These are phyloP conservation scores for Microsporum ferrugineum DNA, from an alignment of 2,329 filamentous ascomycete genomes.

Conservation along the genomic window DNA sequence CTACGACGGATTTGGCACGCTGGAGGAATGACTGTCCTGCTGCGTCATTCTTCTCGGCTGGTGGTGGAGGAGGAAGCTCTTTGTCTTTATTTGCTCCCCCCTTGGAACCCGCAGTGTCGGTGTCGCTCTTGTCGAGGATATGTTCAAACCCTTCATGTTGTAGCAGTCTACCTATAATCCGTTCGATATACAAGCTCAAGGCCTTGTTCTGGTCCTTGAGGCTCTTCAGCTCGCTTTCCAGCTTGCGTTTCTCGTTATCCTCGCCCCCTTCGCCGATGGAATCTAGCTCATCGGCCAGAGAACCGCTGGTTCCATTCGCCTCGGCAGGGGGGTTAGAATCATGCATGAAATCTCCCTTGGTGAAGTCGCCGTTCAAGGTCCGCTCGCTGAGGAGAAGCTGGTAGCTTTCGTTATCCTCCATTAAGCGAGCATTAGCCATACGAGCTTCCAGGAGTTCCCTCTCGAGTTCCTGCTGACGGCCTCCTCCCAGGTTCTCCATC, in stretches of 20 bases:
- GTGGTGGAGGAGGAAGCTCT: constrained; percentile 71
- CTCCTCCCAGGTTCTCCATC: constrained; percentile 83
- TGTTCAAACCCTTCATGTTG: constrained; percentile 92
- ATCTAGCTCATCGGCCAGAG: constrained; percentile 81
- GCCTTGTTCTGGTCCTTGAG: constrained; percentile 94
- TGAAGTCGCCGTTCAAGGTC: constrained; percentile 88
- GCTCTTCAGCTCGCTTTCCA: constrained; percentile 67
- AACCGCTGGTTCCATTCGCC: constrained; percentile 33
- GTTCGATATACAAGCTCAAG: constrained; percentile 94
- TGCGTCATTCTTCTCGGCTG: constrained; percentile 44
- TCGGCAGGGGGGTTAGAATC: constrained; percentile 33
- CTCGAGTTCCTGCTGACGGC: constrained; percentile 79
- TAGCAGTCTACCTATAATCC: constrained; percentile 90
- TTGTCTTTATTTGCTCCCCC: constrained; percentile 46
- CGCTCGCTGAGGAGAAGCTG: constrained; percentile 88
- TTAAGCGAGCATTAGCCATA: constrained; percentile 87
- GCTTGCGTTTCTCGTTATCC: constrained; percentile 49
- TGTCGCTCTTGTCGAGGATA: constrained; percentile 70
- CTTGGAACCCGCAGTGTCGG: constrained; percentile 24
- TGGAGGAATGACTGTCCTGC: constrained; percentile 42
- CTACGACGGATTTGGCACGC: constrained; percentile 50
- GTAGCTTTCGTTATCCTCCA: constrained; percentile 99
- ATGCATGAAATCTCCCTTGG: constrained; percentile 67
- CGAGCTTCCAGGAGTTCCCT: constrained; percentile 79
- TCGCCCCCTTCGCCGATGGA: constrained; percentile 52